Evolutionary conservation across 139 green algal genomes (phyloP), one percentile per base, ranked within the genome.

Genomic region (Chlorella sp.): DNA sequence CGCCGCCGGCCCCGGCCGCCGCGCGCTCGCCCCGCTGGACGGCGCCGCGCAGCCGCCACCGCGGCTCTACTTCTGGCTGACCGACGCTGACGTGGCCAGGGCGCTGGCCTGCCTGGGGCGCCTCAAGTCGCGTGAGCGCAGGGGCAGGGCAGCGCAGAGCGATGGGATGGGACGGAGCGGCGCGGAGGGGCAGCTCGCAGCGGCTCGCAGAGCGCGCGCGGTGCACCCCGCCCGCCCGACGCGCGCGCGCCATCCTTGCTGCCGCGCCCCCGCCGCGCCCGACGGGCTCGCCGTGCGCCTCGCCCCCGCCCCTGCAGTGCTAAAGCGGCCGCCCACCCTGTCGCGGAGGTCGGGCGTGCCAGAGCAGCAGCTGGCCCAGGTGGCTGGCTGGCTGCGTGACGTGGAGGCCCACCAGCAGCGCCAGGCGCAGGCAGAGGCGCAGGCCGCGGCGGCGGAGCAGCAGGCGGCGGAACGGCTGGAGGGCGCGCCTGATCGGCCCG

Each of bases 61-160:
- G 0, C 60, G 73, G 27, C 59, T 82, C 50, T 85, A 85, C 51
- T 85, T 85, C 40, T 85, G 74, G 73, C 56, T 85, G 21, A 65
- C 53, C 9, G 66, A 66, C 53, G 15, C 12, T 14, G 65, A 84
- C 36, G 43, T 82, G 25, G 65, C 38, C 8, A 35, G 25, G 35
- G 56, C 56, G 5, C 43, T 77, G 60, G 43, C 56, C 48, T 58
- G 33, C 55, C 73, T 85, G 50, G 79, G 79, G 23, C 61, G 60
- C 21, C 58, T 85, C 35, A 85, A 85, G 42, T 78, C 67, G 35
- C 68, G n/a, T n/a, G n/a, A n/a, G n/a, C n/a, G n/a, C n/a, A n/a
- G n/a, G n/a, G n/a, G n/a, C n/a, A n/a, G n/a, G n/a, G n/a, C n/a
- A n/a, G 35, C 48, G 48, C 14, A 17, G n/a, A n/a, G n/a, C n/a